Evolutionary conservation across 169 alveolate species (phyloP).

Genomic region (Plasmodium fragile): DNA sequence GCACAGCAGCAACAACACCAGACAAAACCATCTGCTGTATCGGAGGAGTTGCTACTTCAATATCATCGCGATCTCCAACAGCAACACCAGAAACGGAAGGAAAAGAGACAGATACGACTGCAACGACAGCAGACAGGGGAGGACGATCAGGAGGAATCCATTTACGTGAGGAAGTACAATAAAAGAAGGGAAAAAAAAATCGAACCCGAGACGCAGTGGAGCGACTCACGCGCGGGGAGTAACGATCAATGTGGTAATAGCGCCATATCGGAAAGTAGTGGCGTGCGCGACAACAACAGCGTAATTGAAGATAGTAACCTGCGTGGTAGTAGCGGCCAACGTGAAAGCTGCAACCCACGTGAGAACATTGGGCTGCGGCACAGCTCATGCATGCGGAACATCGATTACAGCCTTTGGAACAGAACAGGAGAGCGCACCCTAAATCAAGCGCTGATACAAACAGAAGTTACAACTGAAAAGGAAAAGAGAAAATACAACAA

Average conservation of each 20-base stretch:
- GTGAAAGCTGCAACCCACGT: background rate
- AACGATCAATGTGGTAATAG: background rate
- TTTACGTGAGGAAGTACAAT: background rate
- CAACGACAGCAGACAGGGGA: background rate
- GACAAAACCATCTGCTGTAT: background rate
- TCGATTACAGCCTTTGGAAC: constrained; percentile 11
- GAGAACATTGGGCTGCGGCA: constrained; percentile 9
- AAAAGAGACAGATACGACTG: background rate
- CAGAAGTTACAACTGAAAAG: background rate
- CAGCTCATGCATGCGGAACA: background rate
- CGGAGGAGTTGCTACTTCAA: background rate
- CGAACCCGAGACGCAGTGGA: background rate
- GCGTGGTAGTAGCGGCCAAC: background rate
- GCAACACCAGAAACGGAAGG: background rate
- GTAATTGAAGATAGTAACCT: background rate
- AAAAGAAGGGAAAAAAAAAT: background rate
- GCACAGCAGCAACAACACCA: background rate
- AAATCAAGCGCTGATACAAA: background rate
- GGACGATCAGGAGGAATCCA: constrained; percentile 2
- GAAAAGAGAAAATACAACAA: background rate
- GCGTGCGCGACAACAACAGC: background rate
- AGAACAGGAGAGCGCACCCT: background rate
- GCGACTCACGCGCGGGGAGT: background rate
- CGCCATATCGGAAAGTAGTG: background rate
- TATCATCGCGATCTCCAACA: background rate